phyloP scores from a whole-genome alignment of 306 rosid species.

The Elaeagnus macrophylla region DNA sequence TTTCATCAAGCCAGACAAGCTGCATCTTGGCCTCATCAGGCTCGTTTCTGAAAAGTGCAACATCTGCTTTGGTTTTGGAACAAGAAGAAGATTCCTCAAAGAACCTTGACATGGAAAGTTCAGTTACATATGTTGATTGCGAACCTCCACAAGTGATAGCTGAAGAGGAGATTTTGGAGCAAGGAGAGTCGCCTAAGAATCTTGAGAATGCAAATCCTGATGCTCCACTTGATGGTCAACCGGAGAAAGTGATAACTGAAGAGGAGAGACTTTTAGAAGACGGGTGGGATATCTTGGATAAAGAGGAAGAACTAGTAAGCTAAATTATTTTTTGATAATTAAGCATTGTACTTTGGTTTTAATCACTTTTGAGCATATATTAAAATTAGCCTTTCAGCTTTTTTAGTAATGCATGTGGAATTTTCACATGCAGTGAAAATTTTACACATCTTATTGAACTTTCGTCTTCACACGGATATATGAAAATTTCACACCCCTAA shows the following conservation, averaged over 20 bases:
- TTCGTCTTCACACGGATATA: no score
- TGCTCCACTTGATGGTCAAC: slow-evolving; percentile 20
- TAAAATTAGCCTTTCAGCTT: no score
- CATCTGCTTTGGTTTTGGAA: slow-evolving; percentile 19
- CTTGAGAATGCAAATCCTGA: slow-evolving; percentile 18
- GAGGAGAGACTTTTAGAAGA: slow-evolving; percentile 48
- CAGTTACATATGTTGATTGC: slow-evolving; percentile 3
- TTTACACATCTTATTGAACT: no score
- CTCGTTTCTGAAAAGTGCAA: slow-evolving; percentile 29
- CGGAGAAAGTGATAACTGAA: slow-evolving; percentile 13
- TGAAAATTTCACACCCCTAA: no score
- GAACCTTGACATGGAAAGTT: slow-evolving; percentile 19
- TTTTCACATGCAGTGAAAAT: no score
- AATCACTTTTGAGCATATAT: no score
- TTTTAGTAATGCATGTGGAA: no score
- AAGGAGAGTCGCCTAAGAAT: slow-evolving; percentile 21
- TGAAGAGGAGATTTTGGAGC: slow-evolving; percentile 1
- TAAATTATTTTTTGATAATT: neutral
- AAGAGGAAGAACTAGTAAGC: slow-evolving; percentile 22
- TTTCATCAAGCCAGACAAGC: slow-evolving; percentile 79
- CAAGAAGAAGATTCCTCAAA: slow-evolving; percentile 24
- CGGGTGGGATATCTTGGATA: slow-evolving; percentile 57
- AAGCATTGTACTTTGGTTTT: no score
- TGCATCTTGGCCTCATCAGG: slow-evolving; percentile 58
- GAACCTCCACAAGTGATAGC: no score